Percentiles rank a stretch among this genome's conserved stretches.
phyloP scores from a whole-genome alignment of 768 basidiomycete species.

The Phanerodontia chrysosporium region DNA sequence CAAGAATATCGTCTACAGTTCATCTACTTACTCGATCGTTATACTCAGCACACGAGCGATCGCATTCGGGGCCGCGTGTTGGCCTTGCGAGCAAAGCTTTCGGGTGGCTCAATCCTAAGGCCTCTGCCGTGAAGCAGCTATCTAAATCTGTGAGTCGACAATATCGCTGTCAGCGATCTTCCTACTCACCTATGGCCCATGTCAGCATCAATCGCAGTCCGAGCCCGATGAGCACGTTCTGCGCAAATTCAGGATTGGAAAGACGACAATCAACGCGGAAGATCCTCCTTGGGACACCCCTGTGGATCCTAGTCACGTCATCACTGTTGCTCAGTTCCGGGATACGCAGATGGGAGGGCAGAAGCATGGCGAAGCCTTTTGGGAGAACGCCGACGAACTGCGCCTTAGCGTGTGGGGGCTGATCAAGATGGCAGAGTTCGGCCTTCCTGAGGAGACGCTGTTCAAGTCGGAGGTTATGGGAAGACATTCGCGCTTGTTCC shows the following conservation, averaged over 20 bases:
- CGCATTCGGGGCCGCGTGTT: too few relatives aligned
- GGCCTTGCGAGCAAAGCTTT: too few relatives aligned
- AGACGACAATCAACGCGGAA: not conserved
- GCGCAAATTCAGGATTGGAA: not conserved
- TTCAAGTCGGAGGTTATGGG: not conserved
- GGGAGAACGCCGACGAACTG: not conserved
- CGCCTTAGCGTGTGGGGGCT: not conserved
- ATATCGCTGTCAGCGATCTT: too few relatives aligned
- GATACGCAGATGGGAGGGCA: not conserved
- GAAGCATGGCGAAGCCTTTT: not conserved
- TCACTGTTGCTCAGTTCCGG: constrained; percentile 9
- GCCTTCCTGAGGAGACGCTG: not conserved
- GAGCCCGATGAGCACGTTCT: too few relatives aligned
- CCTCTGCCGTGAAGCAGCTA: too few relatives aligned
- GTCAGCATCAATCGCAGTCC: too few relatives aligned
- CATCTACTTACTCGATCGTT: too few relatives aligned
- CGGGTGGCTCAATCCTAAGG: too few relatives aligned
- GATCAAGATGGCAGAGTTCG: not conserved
- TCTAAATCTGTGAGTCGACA: too few relatives aligned
- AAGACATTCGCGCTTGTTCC: not conserved
- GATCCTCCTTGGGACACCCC: not conserved
- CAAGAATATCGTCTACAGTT: too few relatives aligned
- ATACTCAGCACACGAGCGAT: too few relatives aligned
- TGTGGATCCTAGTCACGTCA: not conserved
- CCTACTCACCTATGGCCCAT: too few relatives aligned